Base-by-base conservation (phyloP, 768 basidiomycete species). In the Trametes coccinea region DNA sequence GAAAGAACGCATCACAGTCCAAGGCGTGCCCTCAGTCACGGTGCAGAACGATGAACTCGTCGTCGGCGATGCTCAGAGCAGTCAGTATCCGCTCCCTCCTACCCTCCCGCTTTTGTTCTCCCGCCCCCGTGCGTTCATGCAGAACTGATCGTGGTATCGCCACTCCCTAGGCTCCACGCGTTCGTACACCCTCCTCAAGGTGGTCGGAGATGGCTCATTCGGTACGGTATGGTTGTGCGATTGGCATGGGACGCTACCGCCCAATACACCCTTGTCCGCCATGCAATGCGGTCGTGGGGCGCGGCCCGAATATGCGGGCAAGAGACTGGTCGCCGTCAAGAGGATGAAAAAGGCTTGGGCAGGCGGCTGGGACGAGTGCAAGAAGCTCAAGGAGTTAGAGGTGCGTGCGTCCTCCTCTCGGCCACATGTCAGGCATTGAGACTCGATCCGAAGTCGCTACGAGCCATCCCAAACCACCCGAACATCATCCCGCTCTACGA, bases 401-500 rank as follows among this genome's bases (percentile, higher is more conserved):
- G 93, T 91, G 73, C 70, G 88, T 77, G 59, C 31, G 58, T 60
- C 63, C 50, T 62, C 51, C 53, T 63, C 43, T 56, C 55, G 57
- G 49, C 8, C 53, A 55, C 50, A 53, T 58, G 29, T 14, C 17
- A n/a, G 52, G 54, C 61, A 54, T 56, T 63, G 60, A 33, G 29
- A 64, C 66, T 53, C 47, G 29, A 30, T 62, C 44, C 43, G 30
- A 73, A 98, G 95, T 98, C 97, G 29, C 82, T 99, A 62, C 92
- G 93, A 56, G 87, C 88, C 63, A 98, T 99, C 72, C 89, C 95
- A 37, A 89, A 91, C 72, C 97, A 99, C 76, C 92, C 92, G 30
- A 95, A 96, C 73, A 93, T 99, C 77, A 98, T 99, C 74, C 96
- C 97, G 61, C 82, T 99, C 67, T 99, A 98, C 81, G 97, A 99